phyloP scores from a whole-genome alignment of 1,284 basidiomycete genomes.

The Ustilago tritici region DNA sequence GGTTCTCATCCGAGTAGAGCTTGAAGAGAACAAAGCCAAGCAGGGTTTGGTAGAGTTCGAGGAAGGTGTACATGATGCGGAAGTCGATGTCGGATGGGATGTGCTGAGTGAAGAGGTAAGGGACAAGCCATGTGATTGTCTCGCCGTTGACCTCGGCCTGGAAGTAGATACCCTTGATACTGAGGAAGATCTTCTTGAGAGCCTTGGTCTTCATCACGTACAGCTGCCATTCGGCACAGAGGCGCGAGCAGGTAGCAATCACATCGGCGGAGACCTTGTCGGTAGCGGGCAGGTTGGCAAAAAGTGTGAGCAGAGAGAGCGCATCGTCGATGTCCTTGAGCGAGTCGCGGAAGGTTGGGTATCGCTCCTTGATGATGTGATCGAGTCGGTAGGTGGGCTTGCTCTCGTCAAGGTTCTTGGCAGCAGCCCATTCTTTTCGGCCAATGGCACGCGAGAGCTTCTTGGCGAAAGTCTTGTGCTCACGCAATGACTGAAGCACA shows the following conservation, averaged over 20 bases:
- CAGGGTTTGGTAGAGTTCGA: slow-evolving; percentile 97
- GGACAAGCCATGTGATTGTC: slow-evolving; percentile 94
- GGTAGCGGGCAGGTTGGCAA: slow-evolving; percentile 75
- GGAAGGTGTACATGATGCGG: slow-evolving; percentile 97
- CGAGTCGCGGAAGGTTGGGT: slow-evolving; percentile 96
- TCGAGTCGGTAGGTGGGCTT: slow-evolving; percentile 78
- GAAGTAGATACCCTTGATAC: slow-evolving; percentile 98
- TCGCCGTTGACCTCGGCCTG: slow-evolving; percentile 95
- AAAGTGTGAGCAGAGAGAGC: slow-evolving; percentile 92
- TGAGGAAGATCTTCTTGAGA: slow-evolving; percentile 91
- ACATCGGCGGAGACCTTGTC: slow-evolving; percentile 83
- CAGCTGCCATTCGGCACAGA: slow-evolving; percentile 77
- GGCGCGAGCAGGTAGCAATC: slow-evolving; percentile 88
- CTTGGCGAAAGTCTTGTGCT: slow-evolving; percentile 99
- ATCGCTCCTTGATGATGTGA: slow-evolving; percentile 98
- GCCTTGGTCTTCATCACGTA: slow-evolving; percentile 91
- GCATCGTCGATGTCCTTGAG: slow-evolving; percentile 97
- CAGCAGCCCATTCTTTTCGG: slow-evolving; percentile 91
- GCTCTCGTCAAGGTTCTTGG: slow-evolving; percentile 92
- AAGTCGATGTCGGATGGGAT: slow-evolving; percentile 96
- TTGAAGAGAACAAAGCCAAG: slow-evolving; percentile 97
- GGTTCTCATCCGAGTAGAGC: slow-evolving; percentile 91
- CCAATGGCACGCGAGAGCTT: slow-evolving; percentile 94
- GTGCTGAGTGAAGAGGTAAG: slow-evolving; percentile 96
- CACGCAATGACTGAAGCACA: slow-evolving; percentile 90